phyloP scores from a whole-genome alignment of 2,329 filamentous ascomycete species.

The Endothia cerciana region DNA sequence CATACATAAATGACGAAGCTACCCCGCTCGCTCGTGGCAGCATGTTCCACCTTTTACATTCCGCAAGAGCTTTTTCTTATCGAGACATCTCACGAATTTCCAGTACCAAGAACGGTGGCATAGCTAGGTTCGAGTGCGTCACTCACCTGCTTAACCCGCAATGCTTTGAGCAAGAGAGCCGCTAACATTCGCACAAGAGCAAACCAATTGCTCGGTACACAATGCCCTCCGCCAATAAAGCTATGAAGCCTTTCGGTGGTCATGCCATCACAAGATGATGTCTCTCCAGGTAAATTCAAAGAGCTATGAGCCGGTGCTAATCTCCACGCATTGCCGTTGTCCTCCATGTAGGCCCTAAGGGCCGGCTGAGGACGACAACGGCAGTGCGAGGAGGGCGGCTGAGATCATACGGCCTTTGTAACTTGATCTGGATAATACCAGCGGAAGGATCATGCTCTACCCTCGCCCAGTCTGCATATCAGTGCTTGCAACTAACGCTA shows the following conservation, averaged over 20 bases:
- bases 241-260: conserved; percentile 30
- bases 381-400: conserved; percentile 35
- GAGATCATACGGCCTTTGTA: conserved; percentile 44
- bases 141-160: neutral
- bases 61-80: neutral
- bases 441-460: conserved; percentile 97
- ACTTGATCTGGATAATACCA: conserved; percentile 40
- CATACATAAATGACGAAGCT: neutral
- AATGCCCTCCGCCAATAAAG: conserved; percentile 15
- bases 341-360: neutral
- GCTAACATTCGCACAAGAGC: conserved; percentile 16
- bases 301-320: conserved; percentile 43
- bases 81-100: neutral
- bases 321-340: conserved; percentile 24
- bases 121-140: neutral
- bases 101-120: neutral
- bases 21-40: neutral
- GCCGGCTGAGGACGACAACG: neutral
- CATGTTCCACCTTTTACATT: neutral
- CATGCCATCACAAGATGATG: conserved; percentile 30
- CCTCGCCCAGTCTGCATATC: conserved; percentile 40
- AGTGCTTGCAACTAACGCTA: conserved; percentile 44
- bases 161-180: neutral
- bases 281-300: conserved; percentile 39
- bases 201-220: conserved; percentile 20